Evolutionary conservation across 2,329 filamentous ascomycete species (phyloP).

Genomic region (Trichoderma sp.): DNA sequence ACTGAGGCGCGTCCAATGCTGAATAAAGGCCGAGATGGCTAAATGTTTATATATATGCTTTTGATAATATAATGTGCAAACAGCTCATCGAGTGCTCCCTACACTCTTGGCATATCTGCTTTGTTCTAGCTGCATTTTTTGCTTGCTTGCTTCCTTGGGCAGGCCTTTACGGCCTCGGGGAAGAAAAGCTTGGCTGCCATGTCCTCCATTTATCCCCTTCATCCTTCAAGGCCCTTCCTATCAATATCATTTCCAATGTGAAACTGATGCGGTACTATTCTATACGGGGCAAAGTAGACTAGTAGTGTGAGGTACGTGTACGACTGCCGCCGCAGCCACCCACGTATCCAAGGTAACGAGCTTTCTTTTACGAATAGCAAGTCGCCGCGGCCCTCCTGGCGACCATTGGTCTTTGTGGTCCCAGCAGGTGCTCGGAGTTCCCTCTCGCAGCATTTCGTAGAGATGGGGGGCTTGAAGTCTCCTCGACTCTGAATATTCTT

Average conservation of each 20-base stretch:
- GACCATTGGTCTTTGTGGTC: constrained; percentile 17
- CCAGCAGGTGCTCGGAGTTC: constrained; percentile 29
- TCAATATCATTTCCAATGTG: constrained; percentile 7
- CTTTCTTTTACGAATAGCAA: constrained; percentile 8
- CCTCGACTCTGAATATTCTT: background rate
- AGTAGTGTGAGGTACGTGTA: constrained; percentile 12
- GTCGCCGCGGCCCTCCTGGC: constrained; percentile 10
- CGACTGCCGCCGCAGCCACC: constrained; percentile 5
- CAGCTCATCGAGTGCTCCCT: background rate
- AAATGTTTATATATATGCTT: background rate
- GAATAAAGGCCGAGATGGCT: background rate
- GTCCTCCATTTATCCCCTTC: background rate
- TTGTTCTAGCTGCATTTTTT: constrained; percentile 5
- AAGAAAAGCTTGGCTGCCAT: background rate
- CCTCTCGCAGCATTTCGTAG: constrained; percentile 22
- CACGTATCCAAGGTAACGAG: constrained; percentile 3
- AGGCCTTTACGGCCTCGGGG: background rate
- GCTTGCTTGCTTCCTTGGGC: background rate
- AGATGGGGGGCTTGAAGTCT: background rate
- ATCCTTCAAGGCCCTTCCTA: background rate
- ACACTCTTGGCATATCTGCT: background rate
- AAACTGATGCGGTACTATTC: constrained; percentile 15
- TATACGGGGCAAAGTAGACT: constrained; percentile 13
- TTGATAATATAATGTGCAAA: background rate
- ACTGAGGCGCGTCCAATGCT: background rate